Conservation (phyloP, 1,284 basidiomycete species). For the Ganoderma lingzhi region DNA sequence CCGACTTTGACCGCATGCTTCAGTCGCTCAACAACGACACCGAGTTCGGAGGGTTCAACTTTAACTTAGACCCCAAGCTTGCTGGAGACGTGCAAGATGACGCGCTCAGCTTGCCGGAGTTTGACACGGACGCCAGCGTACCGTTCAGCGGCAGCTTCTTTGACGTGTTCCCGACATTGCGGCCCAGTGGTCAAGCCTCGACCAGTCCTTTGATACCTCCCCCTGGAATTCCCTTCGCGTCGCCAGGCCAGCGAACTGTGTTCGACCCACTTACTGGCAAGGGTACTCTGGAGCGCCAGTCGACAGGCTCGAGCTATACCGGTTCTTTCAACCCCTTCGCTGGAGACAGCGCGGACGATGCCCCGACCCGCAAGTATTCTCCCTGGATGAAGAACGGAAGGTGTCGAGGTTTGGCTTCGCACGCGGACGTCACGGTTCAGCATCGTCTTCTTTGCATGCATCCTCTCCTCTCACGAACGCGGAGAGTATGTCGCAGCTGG, state of each 20-base stretch:
- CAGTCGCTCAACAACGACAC: conserved; percentile 69
- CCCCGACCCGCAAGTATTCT: conserved; percentile 40
- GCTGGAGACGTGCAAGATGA: conserved; percentile 57
- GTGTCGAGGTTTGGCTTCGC: conserved; percentile 89
- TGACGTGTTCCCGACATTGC: conserved; percentile 71
- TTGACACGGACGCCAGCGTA: conserved; percentile 56
- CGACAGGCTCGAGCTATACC: conserved; percentile 62
- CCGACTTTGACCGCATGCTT: conserved; percentile 86
- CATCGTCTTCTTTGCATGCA: conserved; percentile 67
- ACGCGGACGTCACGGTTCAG: conserved; percentile 70
- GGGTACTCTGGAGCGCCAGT: conserved; percentile 54
- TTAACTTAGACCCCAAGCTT: conserved; percentile 82
- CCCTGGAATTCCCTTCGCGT: conserved; percentile 59
- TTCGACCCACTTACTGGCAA: conserved; percentile 56
- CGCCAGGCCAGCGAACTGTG: conserved; percentile 55
- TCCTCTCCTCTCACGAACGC: conserved; percentile 62
- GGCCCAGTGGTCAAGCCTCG: conserved; percentile 44
- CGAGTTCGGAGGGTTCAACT: conserved; percentile 75
- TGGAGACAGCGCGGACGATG: conserved; percentile 57
- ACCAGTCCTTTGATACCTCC: conserved; percentile 52
- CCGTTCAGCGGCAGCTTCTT: conserved; percentile 70
- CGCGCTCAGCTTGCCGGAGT: conserved; percentile 55
- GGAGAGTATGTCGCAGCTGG: conserved; percentile 53
- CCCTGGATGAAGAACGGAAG: conserved; percentile 74
- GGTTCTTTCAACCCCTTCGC: conserved; percentile 85